phyloP scores from a whole-genome alignment of 2,329 filamentous ascomycete species.

The Cercospora brassicicola region DNA sequence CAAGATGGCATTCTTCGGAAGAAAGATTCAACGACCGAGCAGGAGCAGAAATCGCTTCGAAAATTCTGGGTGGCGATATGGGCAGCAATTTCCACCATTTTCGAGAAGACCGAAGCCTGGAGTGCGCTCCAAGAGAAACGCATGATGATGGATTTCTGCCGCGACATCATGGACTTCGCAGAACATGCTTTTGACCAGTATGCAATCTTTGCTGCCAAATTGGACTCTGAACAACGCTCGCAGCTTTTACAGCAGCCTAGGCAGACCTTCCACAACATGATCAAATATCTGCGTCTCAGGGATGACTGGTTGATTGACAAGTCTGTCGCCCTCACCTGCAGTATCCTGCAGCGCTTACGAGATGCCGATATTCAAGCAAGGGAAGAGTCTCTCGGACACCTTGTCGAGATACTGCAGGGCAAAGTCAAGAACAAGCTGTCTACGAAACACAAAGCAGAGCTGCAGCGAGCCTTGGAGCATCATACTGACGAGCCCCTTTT shows the following conservation, averaged over 20 bases:
- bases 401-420: slow-evolving; percentile 64
- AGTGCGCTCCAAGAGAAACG: slow-evolving; percentile 67
- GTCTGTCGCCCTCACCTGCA: slow-evolving; percentile 77
- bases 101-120: slow-evolving; percentile 81
- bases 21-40: slow-evolving; percentile 54
- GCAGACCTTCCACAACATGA: slow-evolving; percentile 63
- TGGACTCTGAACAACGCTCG: slow-evolving; percentile 44
- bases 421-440: slow-evolving; percentile 75
- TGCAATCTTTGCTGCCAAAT: slow-evolving; percentile 73
- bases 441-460: slow-evolving; percentile 78
- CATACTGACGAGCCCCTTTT: slow-evolving; percentile 43
- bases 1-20: slow-evolving; percentile 63
- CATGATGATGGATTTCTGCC: slow-evolving; percentile 87
- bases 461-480: slow-evolving; percentile 62
- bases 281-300: slow-evolving; percentile 82
- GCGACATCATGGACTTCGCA: slow-evolving; percentile 92
- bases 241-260: slow-evolving; percentile 64
- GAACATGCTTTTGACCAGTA: slow-evolving; percentile 83
- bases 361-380: slow-evolving; percentile 70
- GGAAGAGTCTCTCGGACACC: slow-evolving; percentile 60
- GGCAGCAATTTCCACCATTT: slow-evolving; percentile 77
- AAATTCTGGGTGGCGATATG: slow-evolving; percentile 84
- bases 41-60: slow-evolving; percentile 65
- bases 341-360: slow-evolving; percentile 78
- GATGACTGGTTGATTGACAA: slow-evolving; percentile 82